Base-by-base conservation (phyloP, 805 yeast genomes). In the Ogataea salicorniae region DNA sequence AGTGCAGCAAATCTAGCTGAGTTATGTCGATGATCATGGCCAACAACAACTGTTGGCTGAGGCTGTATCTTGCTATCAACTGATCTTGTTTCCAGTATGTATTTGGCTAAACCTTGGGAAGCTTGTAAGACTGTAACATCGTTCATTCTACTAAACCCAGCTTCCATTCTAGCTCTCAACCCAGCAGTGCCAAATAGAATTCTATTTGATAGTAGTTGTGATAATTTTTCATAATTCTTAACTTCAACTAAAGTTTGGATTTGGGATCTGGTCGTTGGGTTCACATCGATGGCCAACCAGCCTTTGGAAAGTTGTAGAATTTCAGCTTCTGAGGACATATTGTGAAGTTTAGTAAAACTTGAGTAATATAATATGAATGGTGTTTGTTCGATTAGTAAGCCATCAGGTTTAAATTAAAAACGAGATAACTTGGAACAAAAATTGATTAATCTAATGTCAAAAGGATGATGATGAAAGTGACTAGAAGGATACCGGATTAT, bases 181-280 rank as follows among this genome's bases (percentile, higher is more conserved):
- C 97, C 98, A 2, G 98, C 97, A 0, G 98, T 92, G 0, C 98
- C 98, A 66, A 92, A 92, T 13, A 81, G 70, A 26, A 91, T 83
- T 45, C 96, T 67, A n/a, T 59, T 55, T 39, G 76, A 59, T 31
- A 89, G 70, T 43, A 85, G 71, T 36, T 61, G 60, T 40, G 76
- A 78, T 36, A 89, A 69, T 45, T 70, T 79, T 0, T 59, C 65
- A 55, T 68, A 66, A 49, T 80, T 60, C 2, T 64, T 54, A 0
- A 53, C 49, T 1, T 60, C 58, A 14, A 73, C 71, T 6, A 87
- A 71, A 1, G 62, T 56, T 17, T 60, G 50, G 36, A 88, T 81
- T 60, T 87, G 86, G 5, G 69, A 51, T 41, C 83, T 69, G 2
- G 95, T 80, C 0, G 16, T 41, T 1, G 63, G 57, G 40, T 67